These are phyloP conservation scores for Rhododendron simsii DNA, from an alignment of 148 eudicot species.

Conservation along the genomic window DNA sequence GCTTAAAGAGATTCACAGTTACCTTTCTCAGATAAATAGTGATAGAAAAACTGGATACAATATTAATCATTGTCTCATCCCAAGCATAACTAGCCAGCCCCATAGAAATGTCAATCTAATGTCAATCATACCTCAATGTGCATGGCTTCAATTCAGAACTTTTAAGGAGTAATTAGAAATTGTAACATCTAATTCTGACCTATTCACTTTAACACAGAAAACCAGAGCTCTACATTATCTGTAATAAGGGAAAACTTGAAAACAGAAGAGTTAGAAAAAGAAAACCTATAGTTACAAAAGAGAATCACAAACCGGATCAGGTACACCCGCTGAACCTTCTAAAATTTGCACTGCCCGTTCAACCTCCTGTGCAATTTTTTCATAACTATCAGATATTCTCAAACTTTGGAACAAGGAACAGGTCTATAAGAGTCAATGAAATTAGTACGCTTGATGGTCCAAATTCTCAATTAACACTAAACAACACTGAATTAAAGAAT, in stretches of 20 bases:
- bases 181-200: background rate
- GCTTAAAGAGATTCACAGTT: background rate
- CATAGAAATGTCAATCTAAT: background rate
- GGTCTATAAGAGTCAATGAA: background rate
- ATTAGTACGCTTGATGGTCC: background rate
- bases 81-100: background rate
- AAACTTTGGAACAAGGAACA: background rate
- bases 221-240: background rate
- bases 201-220: background rate
- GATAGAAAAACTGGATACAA: background rate
- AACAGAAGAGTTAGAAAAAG: background rate
- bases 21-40: background rate
- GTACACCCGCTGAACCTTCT: conserved; percentile 61
- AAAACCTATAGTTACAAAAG: background rate
- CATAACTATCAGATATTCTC: conserved; percentile 2
- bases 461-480: background rate
- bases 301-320: conserved; percentile 66
- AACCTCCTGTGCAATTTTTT: conserved; percentile 50
- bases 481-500: background rate
- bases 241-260: background rate
- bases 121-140: background rate
- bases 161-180: background rate
- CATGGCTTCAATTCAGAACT: background rate
- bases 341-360: conserved; percentile 74
- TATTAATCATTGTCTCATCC: background rate